phyloP scores from a whole-genome alignment of 805 yeast genomes.

The Ogataea nitratoaversa region DNA sequence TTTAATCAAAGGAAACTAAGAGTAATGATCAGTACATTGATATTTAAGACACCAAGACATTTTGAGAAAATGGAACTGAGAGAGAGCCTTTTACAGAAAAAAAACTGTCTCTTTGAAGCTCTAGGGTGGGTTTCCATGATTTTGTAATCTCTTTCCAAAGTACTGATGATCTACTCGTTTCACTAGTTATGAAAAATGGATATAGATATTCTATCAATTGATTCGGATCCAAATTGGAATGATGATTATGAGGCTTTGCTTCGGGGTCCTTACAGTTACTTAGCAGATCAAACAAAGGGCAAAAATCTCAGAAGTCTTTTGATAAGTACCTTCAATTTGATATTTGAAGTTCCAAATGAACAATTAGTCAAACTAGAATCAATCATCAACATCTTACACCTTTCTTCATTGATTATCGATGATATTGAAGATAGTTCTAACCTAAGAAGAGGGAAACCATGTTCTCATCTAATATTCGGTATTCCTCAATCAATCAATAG shows the following conservation, averaged over 20 bases:
- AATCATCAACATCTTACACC: conserved; percentile 58
- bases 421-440: conserved; percentile 82
- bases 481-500: conserved; percentile 76
- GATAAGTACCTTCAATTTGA: conserved; percentile 50
- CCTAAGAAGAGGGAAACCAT: conserved; percentile 70
- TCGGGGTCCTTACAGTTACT: conserved; percentile 46
- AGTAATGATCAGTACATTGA: too few species aligned
- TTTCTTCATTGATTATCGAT: conserved; percentile 69
- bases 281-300: conserved; percentile 45
- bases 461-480: conserved; percentile 78
- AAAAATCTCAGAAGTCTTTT: conserved; percentile 50
- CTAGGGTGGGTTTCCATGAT: too few species aligned
- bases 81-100: too few species aligned
- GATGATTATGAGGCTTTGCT: conserved; percentile 27
- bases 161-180: too few species aligned
- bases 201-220: conserved; percentile 1
- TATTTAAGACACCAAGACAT: too few species aligned
- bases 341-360: conserved; percentile 39
- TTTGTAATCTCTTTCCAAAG: too few species aligned
- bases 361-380: conserved; percentile 38
- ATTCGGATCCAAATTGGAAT: conserved; percentile 11
- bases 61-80: too few species aligned
- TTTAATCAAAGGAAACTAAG: too few species aligned
- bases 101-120: too few species aligned
- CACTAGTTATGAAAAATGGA: too few species aligned